Conservation (phyloP, 2,329 filamentous ascomycete species). For the Chalaropsis thielavioides region DNA sequence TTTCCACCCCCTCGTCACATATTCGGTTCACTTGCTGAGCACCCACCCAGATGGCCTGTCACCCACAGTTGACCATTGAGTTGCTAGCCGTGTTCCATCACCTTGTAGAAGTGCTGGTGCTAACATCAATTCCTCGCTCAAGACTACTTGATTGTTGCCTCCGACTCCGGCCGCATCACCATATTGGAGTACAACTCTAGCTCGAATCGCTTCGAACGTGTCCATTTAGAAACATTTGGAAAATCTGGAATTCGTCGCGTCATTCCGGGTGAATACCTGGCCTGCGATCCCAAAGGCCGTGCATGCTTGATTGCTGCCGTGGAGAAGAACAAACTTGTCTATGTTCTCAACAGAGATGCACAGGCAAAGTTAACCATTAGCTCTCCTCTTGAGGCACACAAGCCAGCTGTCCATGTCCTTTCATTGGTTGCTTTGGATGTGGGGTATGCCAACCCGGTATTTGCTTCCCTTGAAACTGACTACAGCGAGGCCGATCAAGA, state of each 20-base stretch:
- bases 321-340: conserved; percentile 99
- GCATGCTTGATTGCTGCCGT: conserved; percentile 86
- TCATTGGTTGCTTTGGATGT: conserved; percentile 81
- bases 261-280: conserved; percentile 89
- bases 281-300: conserved; percentile 86
- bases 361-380: conserved; percentile 94
- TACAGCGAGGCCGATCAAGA: conserved; percentile 88
- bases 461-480: conserved; percentile 86
- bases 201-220: conserved; percentile 72
- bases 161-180: conserved; percentile 87
- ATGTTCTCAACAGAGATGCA: conserved; percentile 88
- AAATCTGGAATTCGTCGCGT: conserved; percentile 92
- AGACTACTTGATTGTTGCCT: conserved; percentile 95
- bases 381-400: conserved; percentile 90
- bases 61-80: conserved; percentile 7
- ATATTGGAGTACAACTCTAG: conserved; percentile 83
- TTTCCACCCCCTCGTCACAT: background rate
- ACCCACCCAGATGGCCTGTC: conserved; percentile 10
- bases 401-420: conserved; percentile 78
- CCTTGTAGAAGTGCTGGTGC: conserved; percentile 16
- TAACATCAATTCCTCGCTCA: conserved; percentile 22
- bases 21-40: conserved; percentile 14
- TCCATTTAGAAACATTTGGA: conserved; percentile 94
- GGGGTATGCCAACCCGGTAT: conserved; percentile 92
- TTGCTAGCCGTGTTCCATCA: background rate